phyloP scores from a whole-genome alignment of 306 rosid genomes.

The Gleditsia sinensis region DNA sequence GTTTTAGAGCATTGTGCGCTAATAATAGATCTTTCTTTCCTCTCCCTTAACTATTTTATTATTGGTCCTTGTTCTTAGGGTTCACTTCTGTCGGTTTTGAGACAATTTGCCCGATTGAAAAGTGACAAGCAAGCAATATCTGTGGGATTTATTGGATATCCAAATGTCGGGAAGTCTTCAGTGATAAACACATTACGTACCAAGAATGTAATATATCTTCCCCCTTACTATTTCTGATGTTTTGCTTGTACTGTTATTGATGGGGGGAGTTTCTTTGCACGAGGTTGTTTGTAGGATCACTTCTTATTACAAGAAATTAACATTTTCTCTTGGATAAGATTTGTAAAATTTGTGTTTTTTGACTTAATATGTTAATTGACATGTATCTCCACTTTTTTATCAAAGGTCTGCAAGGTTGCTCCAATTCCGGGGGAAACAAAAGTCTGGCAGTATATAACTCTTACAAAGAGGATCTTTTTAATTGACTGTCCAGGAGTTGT shows the following conservation, averaged over 20 bases:
- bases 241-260: constrained; percentile 14
- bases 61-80: constrained; percentile 51
- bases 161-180: constrained; percentile 97
- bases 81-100: constrained; percentile 88
- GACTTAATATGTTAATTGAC: constrained; percentile 24
- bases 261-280: not conserved
- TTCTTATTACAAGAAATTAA: not conserved
- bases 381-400: constrained; percentile 18
- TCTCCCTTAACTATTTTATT: not conserved
- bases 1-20: not conserved
- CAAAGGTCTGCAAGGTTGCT: constrained; percentile 96
- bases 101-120: constrained; percentile 88
- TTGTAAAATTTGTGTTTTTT: not conserved
- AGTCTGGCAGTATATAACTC: constrained; percentile 97
- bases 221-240: constrained; percentile 27
- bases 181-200: constrained; percentile 89
- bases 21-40: not conserved
- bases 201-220: constrained; percentile 62
- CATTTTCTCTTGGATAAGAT: not conserved
- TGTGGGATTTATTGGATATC: constrained; percentile 96
- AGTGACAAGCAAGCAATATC: constrained; percentile 97
- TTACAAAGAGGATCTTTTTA: constrained; percentile 90
- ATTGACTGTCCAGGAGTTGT: constrained; percentile 98
- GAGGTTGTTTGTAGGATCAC: too few relatives aligned
- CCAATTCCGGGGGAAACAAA: constrained; percentile 98